Base-by-base conservation (phyloP, 331 rosid genomes). In the Malus hybrid region DNA sequence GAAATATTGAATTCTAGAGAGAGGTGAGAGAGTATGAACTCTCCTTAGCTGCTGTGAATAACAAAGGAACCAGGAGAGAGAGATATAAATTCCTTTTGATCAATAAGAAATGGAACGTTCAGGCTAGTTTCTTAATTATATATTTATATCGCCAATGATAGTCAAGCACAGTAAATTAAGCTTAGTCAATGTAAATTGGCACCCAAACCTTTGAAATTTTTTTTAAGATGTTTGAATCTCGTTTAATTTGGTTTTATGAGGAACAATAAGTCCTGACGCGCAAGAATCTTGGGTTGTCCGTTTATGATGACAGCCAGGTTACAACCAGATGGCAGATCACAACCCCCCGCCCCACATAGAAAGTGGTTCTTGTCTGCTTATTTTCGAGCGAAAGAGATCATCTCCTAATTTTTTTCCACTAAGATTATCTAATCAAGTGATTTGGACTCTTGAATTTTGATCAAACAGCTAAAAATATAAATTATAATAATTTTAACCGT, bases 311-410 rank as follows among this genome's bases (percentile, higher is more conserved):
- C 46, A 39, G 83, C 80, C 75, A 65, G 85, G 81, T 65, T 68
- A 83, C 91, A 89, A 83, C 90, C 76, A 65, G 74, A 75, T 69
- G 64, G 82, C 80, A 80, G 80, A 79, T 70, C 36, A 34, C 44
- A 29, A 79, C 71, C 68, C 82, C 65, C 80, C 12, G 12, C 12
- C 46, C 46, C 46, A 81, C 82, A 22, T 9, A 46, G 62, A 71
- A 80, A 84, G 83, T 77, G 76, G 84, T 52, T 61, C 78, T 39
- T 87, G 71, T 84, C 86, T 74, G 65, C 74, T 71, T 55, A 60
- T 36, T 9, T 65, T 67, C 13, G 70, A 46, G 34, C 34, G 3
- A 34, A 34, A 34, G 39, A 34, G 3, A 34, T 7, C 6, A 6
- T 34, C 39, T 34, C 9, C 3, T 34, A 34, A 34, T 7, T 0